Base-by-base conservation (phyloP, 1,284 basidiomycete species). In the Fomitiporia mediterranea region DNA sequence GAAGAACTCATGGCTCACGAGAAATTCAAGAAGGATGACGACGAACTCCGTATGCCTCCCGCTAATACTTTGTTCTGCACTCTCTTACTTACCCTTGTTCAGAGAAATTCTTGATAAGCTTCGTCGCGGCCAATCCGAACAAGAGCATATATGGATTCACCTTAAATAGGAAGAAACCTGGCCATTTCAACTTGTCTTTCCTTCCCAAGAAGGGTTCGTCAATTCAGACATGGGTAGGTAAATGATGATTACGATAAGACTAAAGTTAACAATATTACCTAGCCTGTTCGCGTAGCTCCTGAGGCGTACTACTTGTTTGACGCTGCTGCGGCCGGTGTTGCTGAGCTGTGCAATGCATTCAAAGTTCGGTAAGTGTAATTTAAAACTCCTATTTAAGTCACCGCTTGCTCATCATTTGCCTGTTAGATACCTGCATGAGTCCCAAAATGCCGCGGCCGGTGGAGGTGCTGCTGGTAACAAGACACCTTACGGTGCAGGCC, bases 111-210 rank as follows among this genome's bases (percentile, higher is more conserved):
- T 71, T 98, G 63, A 91, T 89, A 67, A 94, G 92, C 66, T 94
- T 87, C 63, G 83, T 96, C 21, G 89, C 89, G 51, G 95, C 95
- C 34, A 96, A 98, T 69, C 95, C 95, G 4, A 88, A 88, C 13
- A 90, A 91, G 70, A 95, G 93, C 66, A 92, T 93, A 68, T 99
- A 99, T 65, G 97, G 94, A 7, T 99, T 99, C 69, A 90, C 90
- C 5, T 77, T 99, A 59, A 97, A 99, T 68, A 81, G 86, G 58
- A 88, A 89, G 64, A 83, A 83, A 54, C 93, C 97, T 0, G 97
- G 97, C 0, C 93, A 96, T 70, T 94, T 99, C 74, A 90, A 84
- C 65, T 78, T 99, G 13, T 92, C 89, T 66, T 99, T 99, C 81
- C 79, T 98, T 66, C 89, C 92, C 23, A 94, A 92, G 69, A 93